A percentile compares a stretch with the other conserved stretches of the same genome.
Evolutionary conservation across 108 stramenopile genomes (phyloP).

Genomic region (Discostella pseudostelligera): DNA sequence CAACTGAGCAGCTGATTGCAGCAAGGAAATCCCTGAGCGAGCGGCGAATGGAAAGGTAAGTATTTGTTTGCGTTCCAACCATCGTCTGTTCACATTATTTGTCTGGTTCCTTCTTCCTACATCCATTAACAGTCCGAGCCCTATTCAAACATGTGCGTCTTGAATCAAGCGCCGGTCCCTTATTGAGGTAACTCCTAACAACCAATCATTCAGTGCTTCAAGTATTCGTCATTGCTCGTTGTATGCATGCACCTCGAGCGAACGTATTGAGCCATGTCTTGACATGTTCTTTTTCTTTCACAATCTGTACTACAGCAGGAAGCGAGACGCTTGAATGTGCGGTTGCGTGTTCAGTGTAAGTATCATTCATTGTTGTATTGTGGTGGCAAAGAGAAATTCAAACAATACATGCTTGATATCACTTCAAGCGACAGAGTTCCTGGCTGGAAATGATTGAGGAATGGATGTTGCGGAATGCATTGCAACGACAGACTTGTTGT

Average conservation of each 20-base stretch:
- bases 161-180: background rate
- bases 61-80: background rate
- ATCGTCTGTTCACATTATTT: background rate
- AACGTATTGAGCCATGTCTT: background rate
- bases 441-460: too few species aligned
- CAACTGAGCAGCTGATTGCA: constrained; percentile 41
- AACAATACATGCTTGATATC: too few species aligned
- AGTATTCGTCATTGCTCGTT: background rate
- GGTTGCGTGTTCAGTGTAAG: background rate
- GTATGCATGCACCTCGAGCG: background rate
- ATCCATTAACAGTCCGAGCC: constrained; percentile 6
- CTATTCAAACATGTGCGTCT: constrained; percentile 3
- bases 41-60: constrained; percentile 14
- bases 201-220: background rate
- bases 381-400: too few species aligned
- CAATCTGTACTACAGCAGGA: background rate
- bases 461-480: too few species aligned
- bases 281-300: constrained; percentile 1
- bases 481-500: too few species aligned
- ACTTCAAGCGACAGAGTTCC: too few species aligned
- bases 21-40: constrained; percentile 33
- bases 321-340: background rate
- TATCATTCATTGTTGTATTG: background rate
- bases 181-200: constrained; percentile 5
- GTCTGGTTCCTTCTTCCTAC: background rate